A percentile compares a stretch with the other conserved stretches of the same genome.
Conservation (phyloP, 2,329 filamentous ascomycete species). For the Colletotrichum limetticola region DNA sequence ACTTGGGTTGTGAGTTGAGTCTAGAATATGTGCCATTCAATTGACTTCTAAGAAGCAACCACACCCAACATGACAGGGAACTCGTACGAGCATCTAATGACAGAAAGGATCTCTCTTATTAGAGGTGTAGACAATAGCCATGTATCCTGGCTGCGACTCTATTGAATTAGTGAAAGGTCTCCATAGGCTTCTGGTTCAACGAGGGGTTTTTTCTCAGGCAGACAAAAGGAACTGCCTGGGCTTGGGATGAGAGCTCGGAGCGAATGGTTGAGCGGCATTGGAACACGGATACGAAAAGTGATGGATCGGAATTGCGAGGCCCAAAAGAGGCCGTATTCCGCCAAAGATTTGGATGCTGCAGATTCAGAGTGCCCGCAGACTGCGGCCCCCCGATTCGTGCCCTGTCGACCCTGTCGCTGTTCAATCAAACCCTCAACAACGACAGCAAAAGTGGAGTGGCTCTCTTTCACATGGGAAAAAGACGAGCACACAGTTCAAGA, state of each 20-base stretch:
- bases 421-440: conserved; percentile 31
- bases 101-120: background rate
- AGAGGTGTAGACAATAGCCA: background rate
- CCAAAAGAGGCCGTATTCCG: background rate
- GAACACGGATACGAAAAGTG: conserved; percentile 28
- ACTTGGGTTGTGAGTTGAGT: background rate
- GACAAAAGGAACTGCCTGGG: background rate
- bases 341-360: background rate
- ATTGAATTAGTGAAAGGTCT: too few species aligned
- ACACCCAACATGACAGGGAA: background rate
- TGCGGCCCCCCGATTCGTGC: conserved; percentile 13
- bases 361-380: background rate
- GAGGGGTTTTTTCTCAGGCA: background rate
- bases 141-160: too few species aligned
- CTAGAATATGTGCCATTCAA: background rate
- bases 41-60: background rate
- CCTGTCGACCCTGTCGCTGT: conserved; percentile 9
- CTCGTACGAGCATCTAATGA: background rate
- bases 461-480: conserved; percentile 29
- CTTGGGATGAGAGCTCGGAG: background rate
- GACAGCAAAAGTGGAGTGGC: conserved; percentile 30
- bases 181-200: background rate
- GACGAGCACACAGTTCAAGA: conserved; percentile 4
- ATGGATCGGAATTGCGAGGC: conserved; percentile 10
- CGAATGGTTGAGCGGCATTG: conserved; percentile 19